Conservation (phyloP, 2,329 filamentous ascomycete genomes). For the Verticillium alfalfae region DNA sequence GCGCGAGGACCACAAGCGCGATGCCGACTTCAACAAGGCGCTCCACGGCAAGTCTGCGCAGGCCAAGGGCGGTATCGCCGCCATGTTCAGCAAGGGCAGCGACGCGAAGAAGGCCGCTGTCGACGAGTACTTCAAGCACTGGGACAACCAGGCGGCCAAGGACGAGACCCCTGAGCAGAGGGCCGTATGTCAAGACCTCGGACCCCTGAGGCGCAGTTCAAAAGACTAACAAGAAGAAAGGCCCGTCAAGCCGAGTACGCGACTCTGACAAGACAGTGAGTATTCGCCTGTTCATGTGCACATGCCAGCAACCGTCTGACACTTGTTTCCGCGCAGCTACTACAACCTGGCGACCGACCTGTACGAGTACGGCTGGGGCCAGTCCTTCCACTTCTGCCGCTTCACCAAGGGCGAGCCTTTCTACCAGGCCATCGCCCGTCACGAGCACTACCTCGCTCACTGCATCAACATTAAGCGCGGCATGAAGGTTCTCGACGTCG, state of each 20-base stretch:
- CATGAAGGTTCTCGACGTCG: slow-evolving; percentile 89
- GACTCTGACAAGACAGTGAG: slow-evolving; percentile 79
- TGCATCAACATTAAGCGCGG: slow-evolving; percentile 73
- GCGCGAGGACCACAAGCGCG: slow-evolving; percentile 74
- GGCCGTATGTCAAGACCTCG: slow-evolving; percentile 47
- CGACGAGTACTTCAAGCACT: slow-evolving; percentile 88
- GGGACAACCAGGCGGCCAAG: slow-evolving; percentile 71
- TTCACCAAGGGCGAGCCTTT: slow-evolving; percentile 82
- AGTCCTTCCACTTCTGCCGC: slow-evolving; percentile 92
- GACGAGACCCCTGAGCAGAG: slow-evolving; percentile 70
- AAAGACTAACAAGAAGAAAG: slow-evolving; percentile 29
- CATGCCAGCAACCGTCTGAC: not conserved
- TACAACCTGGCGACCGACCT: slow-evolving; percentile 89
- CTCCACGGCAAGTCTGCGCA: slow-evolving; percentile 71
- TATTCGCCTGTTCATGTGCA: slow-evolving; percentile 9
- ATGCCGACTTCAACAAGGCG: slow-evolving; percentile 86
- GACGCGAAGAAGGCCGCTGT: slow-evolving; percentile 69
- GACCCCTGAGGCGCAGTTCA: not conserved
- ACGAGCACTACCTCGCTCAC: slow-evolving; percentile 91
- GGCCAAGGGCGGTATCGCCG: slow-evolving; percentile 66
- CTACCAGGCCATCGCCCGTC: slow-evolving; percentile 81
- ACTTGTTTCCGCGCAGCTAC: slow-evolving; percentile 50
- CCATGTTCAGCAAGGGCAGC: slow-evolving; percentile 74
- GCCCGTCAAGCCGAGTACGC: slow-evolving; percentile 78
- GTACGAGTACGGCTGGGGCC: slow-evolving; percentile 92